Evolutionary conservation across 129 eudicot species (phyloP), one percentile per base, ranked within the genome.

Genomic region (Arctium lappa): DNA sequence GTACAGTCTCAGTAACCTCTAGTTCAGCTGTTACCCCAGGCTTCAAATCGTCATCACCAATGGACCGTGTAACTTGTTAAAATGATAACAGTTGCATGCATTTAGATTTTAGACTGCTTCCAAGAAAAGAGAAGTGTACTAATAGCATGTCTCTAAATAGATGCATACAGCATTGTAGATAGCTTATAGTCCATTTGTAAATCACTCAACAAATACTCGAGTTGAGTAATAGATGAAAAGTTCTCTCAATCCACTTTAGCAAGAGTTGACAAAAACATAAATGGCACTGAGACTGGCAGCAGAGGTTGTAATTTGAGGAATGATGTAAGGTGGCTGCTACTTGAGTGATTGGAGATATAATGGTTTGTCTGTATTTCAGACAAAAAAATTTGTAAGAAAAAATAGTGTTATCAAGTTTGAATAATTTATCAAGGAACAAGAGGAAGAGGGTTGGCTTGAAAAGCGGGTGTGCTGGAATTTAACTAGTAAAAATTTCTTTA

Each of bases 21-120:
- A 98, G 99, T 86, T 93, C 99, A 16, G 99, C 99, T 36, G 99
- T 96, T 70, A 96, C 99, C 44, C 89, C 88, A 71, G 99, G 99
- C 91, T 96, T 96, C 82, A 96, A 88, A 89, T 96, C 99, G 80
- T 91, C 98, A 83, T 96, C 99, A 79, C 98, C 98, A 77, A 96
- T 96, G 74, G 99, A 96, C 39, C 99, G 86, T 78, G 98, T 93
- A 74, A 96, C 99, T 98, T 96, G 77, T 77, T 27, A 9, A 73
- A 86, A 63, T 56, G 13, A 74, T 34, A 70, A 39, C 15, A 33
- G 1, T 39, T 62, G 22, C 66, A 46, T 46, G 56, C 56, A 66
- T 66, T 66, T 29, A 22, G 27, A 22, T 0, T 22, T 22, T 22
- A 65, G 32, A 65, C 33, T 27, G 33, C 13, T 65, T 56, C 27